Conservation (phyloP, 2,329 filamentous ascomycete species). For the Colletotrichum karsti region DNA sequence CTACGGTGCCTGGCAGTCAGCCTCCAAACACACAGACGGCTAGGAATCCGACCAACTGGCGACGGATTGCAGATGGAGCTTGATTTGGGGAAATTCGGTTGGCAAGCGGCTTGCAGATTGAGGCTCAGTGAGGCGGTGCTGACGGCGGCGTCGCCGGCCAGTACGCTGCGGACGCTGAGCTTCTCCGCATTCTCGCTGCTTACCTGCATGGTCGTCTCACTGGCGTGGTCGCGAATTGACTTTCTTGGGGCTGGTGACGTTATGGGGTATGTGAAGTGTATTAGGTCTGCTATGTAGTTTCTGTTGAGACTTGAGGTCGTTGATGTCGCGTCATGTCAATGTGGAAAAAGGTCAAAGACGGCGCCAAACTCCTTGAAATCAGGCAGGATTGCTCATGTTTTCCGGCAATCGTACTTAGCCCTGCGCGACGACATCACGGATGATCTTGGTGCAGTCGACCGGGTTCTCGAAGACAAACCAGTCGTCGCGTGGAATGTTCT, state of each 20-base stretch:
- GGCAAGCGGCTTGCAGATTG: background rate
- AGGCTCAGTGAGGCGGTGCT: constrained; percentile 20
- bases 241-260: background rate
- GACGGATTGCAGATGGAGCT: background rate
- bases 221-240: background rate
- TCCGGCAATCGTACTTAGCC: background rate
- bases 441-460: constrained; percentile 63
- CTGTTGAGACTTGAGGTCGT: background rate
- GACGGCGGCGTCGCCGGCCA: background rate
- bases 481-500: constrained; percentile 70
- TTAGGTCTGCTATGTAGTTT: constrained; percentile 10
- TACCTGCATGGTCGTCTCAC: background rate
- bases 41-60: background rate
- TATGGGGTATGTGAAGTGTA: background rate
- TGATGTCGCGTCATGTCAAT: background rate
- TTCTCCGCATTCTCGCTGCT: background rate
- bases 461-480: constrained; percentile 90
- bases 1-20: background rate
- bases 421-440: constrained; percentile 39
- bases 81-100: background rate
- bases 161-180: background rate
- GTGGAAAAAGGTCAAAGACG: background rate
- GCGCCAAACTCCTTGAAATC: background rate
- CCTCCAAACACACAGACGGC: background rate
- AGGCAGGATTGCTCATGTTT: background rate